Evolutionary conservation across 257 asterid species (phyloP).

Genomic region (Solanum chilense): DNA sequence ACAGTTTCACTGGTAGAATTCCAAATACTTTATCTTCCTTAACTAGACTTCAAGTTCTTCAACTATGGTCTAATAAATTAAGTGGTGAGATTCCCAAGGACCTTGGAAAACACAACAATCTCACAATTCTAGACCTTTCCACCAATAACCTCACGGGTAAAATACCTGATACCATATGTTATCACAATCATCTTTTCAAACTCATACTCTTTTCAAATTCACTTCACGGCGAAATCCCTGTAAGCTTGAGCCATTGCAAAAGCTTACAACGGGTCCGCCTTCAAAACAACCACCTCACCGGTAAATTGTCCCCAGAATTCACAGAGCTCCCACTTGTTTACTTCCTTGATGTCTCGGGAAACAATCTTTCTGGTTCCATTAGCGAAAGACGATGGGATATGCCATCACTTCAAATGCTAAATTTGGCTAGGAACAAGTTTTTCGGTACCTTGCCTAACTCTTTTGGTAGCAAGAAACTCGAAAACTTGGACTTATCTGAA

Average conservation of each 20-base stretch:
- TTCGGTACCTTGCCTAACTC: slow-evolving; percentile 35
- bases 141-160: slow-evolving; percentile 58
- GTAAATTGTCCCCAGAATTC: slow-evolving; percentile 34
- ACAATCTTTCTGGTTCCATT: slow-evolving; percentile 40
- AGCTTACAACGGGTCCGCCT: slow-evolving; percentile 60
- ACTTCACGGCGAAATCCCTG: slow-evolving; percentile 53
- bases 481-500: slow-evolving; percentile 52
- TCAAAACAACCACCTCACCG: slow-evolving; percentile 49
- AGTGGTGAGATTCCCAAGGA: slow-evolving; percentile 52
- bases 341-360: slow-evolving; percentile 57
- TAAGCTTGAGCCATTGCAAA: slow-evolving; percentile 39
- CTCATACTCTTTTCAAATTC: slow-evolving; percentile 75
- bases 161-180: slow-evolving; percentile 51
- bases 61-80: slow-evolving; percentile 62
- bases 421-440: slow-evolving; percentile 43
- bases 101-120: slow-evolving; percentile 52
- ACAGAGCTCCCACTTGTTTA: slow-evolving; percentile 53
- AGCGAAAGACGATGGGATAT: slow-evolving; percentile 45
- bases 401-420: slow-evolving; percentile 81
- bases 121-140: slow-evolving; percentile 72
- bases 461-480: slow-evolving; percentile 53
- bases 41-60: slow-evolving; percentile 64
- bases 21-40: slow-evolving; percentile 45
- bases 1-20: slow-evolving; percentile 56
- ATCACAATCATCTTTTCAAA: slow-evolving; percentile 40